These are phyloP conservation scores for Suillus americanus DNA, from an alignment of 768 basidiomycete species.

Conservation along the genomic window DNA sequence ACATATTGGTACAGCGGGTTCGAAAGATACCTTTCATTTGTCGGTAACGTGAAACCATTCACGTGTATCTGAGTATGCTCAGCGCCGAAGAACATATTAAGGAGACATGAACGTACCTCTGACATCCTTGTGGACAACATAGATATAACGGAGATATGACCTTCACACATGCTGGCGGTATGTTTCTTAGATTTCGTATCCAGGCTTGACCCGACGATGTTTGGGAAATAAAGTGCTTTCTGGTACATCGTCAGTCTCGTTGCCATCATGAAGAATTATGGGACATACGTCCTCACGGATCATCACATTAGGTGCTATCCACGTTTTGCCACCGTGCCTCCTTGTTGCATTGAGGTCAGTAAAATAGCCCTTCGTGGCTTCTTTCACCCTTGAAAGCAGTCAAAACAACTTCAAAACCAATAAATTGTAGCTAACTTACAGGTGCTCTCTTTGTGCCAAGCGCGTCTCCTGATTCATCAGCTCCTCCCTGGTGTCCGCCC, in stretches of 20 bases:
- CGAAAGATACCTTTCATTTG: constrained; percentile 49
- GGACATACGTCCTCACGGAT: constrained; percentile 87
- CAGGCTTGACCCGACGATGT: constrained; percentile 74
- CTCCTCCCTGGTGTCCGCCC: constrained; percentile 64
- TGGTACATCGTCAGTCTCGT: constrained; percentile 31
- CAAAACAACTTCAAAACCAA: not conserved
- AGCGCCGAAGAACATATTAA: constrained; percentile 2
- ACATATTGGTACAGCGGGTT: constrained; percentile 70
- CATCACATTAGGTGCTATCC: constrained; percentile 87
- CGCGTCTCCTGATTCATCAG: constrained; percentile 70
- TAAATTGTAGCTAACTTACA: constrained; percentile 32
- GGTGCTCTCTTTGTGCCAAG: constrained; percentile 66
- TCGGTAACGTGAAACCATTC: constrained; percentile 62
- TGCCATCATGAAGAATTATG: not conserved
- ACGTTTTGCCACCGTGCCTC: constrained; percentile 88
- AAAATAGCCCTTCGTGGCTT: constrained; percentile 82
- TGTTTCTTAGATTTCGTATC: constrained; percentile 55
- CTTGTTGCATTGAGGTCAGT: constrained; percentile 81
- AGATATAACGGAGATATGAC: constrained; percentile 75
- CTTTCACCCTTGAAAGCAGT: constrained; percentile 45
- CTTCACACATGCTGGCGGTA: constrained; percentile 75
- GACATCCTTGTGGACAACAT: constrained; percentile 88
- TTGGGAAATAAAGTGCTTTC: constrained; percentile 92
- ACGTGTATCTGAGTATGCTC: constrained; percentile 63
- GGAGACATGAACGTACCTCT: constrained; percentile 52